Percentiles rank a stretch among this genome's conserved stretches.
phyloP scores from a whole-genome alignment of 495 filamentous ascomycete genomes.

The Xylaria sp. region DNA sequence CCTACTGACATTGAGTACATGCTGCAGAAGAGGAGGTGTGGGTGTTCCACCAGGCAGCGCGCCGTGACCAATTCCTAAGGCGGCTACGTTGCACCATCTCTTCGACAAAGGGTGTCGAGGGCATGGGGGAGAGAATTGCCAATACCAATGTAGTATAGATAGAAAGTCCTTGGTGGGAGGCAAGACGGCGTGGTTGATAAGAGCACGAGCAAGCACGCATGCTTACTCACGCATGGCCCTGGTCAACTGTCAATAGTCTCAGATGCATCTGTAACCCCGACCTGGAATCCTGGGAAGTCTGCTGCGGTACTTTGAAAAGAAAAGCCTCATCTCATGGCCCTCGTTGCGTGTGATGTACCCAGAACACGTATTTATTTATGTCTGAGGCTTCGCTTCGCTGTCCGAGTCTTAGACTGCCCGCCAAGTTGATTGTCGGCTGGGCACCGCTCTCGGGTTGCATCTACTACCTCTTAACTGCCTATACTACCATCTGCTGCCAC shows the following conservation, averaged over 20 bases:
- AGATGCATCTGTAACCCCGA: slow-evolving; percentile 18
- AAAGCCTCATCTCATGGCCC: slow-evolving; percentile 25
- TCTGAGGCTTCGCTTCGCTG: slow-evolving; percentile 21
- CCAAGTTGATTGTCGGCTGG: slow-evolving; percentile 29
- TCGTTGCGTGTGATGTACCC: neutral
- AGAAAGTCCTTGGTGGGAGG: slow-evolving; percentile 9
- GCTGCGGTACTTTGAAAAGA: slow-evolving; percentile 21
- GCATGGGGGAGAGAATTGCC: neutral
- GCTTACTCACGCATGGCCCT: slow-evolving; percentile 13
- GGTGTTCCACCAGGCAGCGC: slow-evolving; percentile 1
- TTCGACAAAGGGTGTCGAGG: slow-evolving; percentile 2
- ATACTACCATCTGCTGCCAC: slow-evolving; percentile 20
- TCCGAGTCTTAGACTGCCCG: slow-evolving; percentile 2
- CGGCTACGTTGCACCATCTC: neutral
- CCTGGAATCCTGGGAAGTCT: neutral
- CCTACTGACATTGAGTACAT: too few relatives aligned
- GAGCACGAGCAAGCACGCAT: slow-evolving; percentile 5
- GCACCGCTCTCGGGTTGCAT: slow-evolving; percentile 28
- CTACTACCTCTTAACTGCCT: neutral
- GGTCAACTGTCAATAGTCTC: slow-evolving; percentile 16
- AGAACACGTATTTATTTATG: slow-evolving; percentile 24
- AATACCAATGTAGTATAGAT: neutral
- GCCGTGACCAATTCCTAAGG: slow-evolving; percentile 3
- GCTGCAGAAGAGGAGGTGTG: neutral
- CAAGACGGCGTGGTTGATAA: neutral